phyloP scores from a whole-genome alignment of 805 yeast genomes.

The Ogataea chonburiensis region DNA sequence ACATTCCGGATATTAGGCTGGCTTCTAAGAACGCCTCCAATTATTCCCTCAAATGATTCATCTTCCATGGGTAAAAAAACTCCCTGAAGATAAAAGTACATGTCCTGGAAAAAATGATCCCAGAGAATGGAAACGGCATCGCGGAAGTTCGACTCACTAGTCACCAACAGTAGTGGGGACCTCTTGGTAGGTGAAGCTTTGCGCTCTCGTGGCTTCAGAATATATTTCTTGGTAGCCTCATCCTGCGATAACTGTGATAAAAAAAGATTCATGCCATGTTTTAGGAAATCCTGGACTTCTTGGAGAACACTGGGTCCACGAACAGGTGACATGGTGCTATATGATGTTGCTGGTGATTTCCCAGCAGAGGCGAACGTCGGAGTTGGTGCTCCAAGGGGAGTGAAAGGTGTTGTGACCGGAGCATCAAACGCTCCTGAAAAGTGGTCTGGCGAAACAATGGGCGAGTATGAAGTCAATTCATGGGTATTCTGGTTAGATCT shows the following conservation, averaged over 20 bases:
- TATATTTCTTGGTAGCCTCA: slow-evolving; percentile 29
- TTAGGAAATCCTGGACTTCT: slow-evolving; percentile 46
- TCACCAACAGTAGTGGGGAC: slow-evolving; percentile 32
- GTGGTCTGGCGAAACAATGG: slow-evolving; percentile 11
- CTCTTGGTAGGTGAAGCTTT: slow-evolving; percentile 13
- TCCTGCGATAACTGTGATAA: slow-evolving; percentile 29
- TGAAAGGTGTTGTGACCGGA: slow-evolving; percentile 10
- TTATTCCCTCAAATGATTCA: slow-evolving; percentile 26
- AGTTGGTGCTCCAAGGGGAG: slow-evolving; percentile 26
- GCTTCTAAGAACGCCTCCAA: slow-evolving; percentile 1
- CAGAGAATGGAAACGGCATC: slow-evolving; percentile 48
- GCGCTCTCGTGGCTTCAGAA: slow-evolving; percentile 26
- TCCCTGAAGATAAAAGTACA: slow-evolving; percentile 59
- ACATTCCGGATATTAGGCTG: slow-evolving; percentile 37
- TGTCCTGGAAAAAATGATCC: slow-evolving; percentile 54
- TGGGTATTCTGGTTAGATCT: slow-evolving; percentile 17
- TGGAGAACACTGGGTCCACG: slow-evolving; percentile 37
- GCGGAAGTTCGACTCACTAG: slow-evolving; percentile 24
- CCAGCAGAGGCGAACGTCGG: slow-evolving; percentile 22
- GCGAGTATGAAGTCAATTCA: slow-evolving; percentile 11
- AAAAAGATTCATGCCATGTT: slow-evolving; percentile 38
- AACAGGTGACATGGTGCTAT: slow-evolving; percentile 20
- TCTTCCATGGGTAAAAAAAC: slow-evolving; percentile 58
- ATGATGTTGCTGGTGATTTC: slow-evolving; percentile 22
- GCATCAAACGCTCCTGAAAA: slow-evolving; percentile 4